Evolutionary conservation across 1,284 basidiomycete genomes (phyloP).

Genomic region (Leucoagaricus sp.): DNA sequence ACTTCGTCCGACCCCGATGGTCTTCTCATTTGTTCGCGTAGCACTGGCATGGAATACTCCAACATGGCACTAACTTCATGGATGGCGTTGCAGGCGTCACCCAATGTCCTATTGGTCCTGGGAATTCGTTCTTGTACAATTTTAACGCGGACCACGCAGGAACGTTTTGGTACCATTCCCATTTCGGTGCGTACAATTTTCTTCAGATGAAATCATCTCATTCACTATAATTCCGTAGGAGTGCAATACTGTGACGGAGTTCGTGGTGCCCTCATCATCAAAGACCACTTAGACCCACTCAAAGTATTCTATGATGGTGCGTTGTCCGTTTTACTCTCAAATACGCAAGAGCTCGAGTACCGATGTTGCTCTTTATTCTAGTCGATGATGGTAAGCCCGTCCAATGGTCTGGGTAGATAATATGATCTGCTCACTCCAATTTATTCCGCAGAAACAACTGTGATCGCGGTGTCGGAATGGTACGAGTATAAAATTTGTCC

Average conservation of each 20-base stretch:
- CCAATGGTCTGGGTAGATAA: no score
- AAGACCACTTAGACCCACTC: slow-evolving; percentile 9
- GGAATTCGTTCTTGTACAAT: slow-evolving; percentile 35
- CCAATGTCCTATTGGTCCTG: slow-evolving; percentile 38
- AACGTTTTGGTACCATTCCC: slow-evolving; percentile 51
- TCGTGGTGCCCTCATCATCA: slow-evolving; percentile 11
- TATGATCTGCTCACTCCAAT: no score
- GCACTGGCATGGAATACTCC: slow-evolving; percentile 40
- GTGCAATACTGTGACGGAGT: slow-evolving; percentile 17
- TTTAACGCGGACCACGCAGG: slow-evolving; percentile 36
- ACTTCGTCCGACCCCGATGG: background rate
- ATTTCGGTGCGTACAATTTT: slow-evolving; percentile 31
- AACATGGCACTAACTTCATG: slow-evolving; percentile 33
- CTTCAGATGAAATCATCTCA: background rate
- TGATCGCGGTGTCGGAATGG: background rate
- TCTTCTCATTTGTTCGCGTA: slow-evolving; percentile 11
- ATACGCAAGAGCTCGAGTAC: background rate
- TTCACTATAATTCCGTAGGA: background rate
- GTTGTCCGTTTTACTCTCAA: background rate
- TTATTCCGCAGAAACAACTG: background rate
- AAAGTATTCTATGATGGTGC: slow-evolving; percentile 1
- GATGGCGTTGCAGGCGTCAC: slow-evolving; percentile 40
- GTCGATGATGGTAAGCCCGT: slow-evolving; percentile 17
- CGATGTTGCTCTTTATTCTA: background rate
- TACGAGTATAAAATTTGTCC: background rate